Evolutionary conservation across 768 basidiomycete species (phyloP).

Genomic region (Tricholoma matsutake): DNA sequence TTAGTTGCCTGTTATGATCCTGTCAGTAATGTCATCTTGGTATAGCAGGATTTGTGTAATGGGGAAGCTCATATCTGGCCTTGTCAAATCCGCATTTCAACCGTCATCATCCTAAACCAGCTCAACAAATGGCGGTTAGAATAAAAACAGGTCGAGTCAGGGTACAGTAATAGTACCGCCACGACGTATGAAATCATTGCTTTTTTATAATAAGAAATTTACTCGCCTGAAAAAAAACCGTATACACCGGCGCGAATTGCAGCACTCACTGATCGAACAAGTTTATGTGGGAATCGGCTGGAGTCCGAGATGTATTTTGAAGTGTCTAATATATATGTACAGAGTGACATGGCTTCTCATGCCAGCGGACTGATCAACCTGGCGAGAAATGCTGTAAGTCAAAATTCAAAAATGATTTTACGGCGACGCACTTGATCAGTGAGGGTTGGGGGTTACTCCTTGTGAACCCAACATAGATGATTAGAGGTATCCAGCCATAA

Average conservation of each 20-base stretch:
- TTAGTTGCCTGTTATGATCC: neutral
- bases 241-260: neutral
- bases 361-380: conserved; percentile 95
- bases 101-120: conserved; percentile 46
- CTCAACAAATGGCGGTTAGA: conserved; percentile 45
- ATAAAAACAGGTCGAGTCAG: conserved; percentile 25
- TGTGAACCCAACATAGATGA: conserved; percentile 94
- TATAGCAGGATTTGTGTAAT: neutral
- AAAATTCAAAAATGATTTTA: neutral
- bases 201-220: conserved; percentile 15
- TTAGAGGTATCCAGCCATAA: conserved; percentile 95
- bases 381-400: conserved; percentile 11
- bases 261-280: neutral
- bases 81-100: conserved; percentile 62
- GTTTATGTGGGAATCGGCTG: neutral
- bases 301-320: conserved; percentile 16
- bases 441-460: conserved; percentile 92
- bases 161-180: conserved; percentile 49
- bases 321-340: conserved; percentile 23
- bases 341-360: conserved; percentile 45
- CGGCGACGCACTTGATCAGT: conserved; percentile 81
- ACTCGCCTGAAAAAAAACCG: neutral
- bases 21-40: neutral
- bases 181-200: conserved; percentile 65
- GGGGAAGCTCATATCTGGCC: conserved; percentile 82